Evolutionary conservation across 306 rosid species (phyloP), one percentile per base, ranked within the genome.

Genomic region (Cucurbita maxima): DNA sequence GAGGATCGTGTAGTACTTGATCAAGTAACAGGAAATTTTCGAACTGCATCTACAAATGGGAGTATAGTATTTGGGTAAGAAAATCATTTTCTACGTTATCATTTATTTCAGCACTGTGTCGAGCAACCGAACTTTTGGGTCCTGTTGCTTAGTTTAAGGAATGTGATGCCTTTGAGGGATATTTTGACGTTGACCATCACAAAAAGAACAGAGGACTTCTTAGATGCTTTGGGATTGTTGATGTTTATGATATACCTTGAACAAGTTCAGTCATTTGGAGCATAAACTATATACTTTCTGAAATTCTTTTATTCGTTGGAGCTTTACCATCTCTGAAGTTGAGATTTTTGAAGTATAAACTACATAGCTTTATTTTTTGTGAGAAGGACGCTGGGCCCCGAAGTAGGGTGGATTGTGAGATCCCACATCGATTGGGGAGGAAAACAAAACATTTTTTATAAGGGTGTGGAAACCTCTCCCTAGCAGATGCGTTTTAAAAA

Each of bases 21-120:
- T 53, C 74, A 52, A 79, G 86, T 87, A 30, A 78, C 66, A 11
- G 96, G 88, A 68, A 76, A 91, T 74, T 75, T 22, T 75, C 81
- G 60, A 1, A 85, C 83, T 4, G 37, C 36, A 55, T 73, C 81
- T 47, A 79, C 60, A 18, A 89, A 79, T 76, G 82, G 88, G 73
- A 82, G 75, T 56, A 78, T 86, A 55, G 10, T 85, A 76, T 95
- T 91, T 62, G 99, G 99, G 99, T 95, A 78, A 80, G 92, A 79
- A 87, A 78, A 34, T 30, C 43, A 41, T 78, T 82, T 77, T 43
- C 6, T 45, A 36, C 13, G 52, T 16, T 45, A 18, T 19, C 64
- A 45, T 44, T 40, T 20, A 20, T 43, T 22, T 22, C 10, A 58
- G 53, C 44, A 41, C 44, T 7, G 50, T 47, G 57, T 43, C n/a